Conservation (phyloP, 306 rosid genomes). For the Trifolium dubium region DNA sequence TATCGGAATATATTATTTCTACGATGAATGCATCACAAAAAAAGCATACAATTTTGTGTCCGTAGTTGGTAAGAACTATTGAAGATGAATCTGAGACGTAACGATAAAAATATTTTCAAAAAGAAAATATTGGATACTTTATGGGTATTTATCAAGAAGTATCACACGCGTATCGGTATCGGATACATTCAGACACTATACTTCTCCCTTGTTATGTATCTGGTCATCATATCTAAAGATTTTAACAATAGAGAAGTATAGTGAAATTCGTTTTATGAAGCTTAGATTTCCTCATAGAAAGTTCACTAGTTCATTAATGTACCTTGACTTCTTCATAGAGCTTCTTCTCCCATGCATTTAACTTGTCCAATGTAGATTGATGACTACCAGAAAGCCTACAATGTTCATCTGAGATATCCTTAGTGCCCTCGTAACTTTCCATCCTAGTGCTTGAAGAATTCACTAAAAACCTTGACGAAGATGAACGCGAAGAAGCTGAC, state of each 20-base stretch:
- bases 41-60: no score
- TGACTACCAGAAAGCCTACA: constrained; percentile 69
- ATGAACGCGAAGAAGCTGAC: constrained; percentile 75
- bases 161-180: no score
- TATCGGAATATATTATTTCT: no score
- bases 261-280: neutral
- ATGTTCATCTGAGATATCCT: constrained; percentile 63
- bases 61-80: no score
- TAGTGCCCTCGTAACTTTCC: constrained; percentile 52
- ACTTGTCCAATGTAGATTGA: constrained; percentile 80
- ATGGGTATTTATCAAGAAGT: no score
- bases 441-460: constrained; percentile 58
- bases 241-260: constrained; percentile 7
- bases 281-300: neutral
- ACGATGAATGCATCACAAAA: no score
- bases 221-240: neutral
- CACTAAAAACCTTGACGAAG: constrained; percentile 65
- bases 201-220: no score
- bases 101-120: no score
- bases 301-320: constrained; percentile 26
- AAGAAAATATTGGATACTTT: no score
- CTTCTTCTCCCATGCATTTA: constrained; percentile 95
- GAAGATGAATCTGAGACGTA: no score
- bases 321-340: constrained; percentile 92
- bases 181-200: no score